Percentiles rank a stretch among this genome's conserved stretches.
phyloP scores from a whole-genome alignment of 2,329 filamentous ascomycete species.

The Pezicula neosporulosa region DNA sequence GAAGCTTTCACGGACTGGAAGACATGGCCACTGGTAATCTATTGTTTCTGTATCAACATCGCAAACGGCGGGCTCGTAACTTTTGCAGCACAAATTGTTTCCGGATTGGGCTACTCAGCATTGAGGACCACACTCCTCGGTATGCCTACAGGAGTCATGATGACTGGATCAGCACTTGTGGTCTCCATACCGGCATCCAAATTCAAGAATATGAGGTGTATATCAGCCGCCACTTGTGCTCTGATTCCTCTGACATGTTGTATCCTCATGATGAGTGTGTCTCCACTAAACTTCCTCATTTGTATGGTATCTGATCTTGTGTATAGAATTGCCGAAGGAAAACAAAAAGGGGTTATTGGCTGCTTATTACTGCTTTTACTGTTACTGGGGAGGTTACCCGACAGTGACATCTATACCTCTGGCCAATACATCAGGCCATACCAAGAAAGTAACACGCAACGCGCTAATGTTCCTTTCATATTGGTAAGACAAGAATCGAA shows the following conservation, averaged over 20 bases:
- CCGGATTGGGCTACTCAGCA: conserved; percentile 20
- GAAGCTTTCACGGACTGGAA: conserved; percentile 8
- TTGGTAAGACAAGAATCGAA: conserved; percentile 12
- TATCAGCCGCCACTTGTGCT: conserved; percentile 18
- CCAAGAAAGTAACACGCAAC: conserved; percentile 1
- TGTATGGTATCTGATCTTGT: neutral
- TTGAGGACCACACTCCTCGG: conserved; percentile 23
- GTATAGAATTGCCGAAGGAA: conserved; percentile 18
- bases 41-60: conserved; percentile 20
- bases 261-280: conserved; percentile 25
- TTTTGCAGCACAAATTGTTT: conserved; percentile 26
- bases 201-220: neutral
- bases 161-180: conserved; percentile 22
- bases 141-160: conserved; percentile 26
- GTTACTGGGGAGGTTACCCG: conserved; percentile 28
- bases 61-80: conserved; percentile 26
- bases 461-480: conserved; percentile 52
- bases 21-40: conserved; percentile 3
- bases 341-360: conserved; percentile 27
- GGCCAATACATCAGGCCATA: conserved; percentile 9
- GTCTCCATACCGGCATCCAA: conserved; percentile 13
- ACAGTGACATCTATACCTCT: conserved; percentile 24
- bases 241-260: conserved; percentile 24
- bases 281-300: neutral
- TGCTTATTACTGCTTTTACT: conserved; percentile 31